These are phyloP conservation scores for Cardamine chenopodiifolia DNA, from an alignment of 345 rosid species.

Conservation along the genomic window DNA sequence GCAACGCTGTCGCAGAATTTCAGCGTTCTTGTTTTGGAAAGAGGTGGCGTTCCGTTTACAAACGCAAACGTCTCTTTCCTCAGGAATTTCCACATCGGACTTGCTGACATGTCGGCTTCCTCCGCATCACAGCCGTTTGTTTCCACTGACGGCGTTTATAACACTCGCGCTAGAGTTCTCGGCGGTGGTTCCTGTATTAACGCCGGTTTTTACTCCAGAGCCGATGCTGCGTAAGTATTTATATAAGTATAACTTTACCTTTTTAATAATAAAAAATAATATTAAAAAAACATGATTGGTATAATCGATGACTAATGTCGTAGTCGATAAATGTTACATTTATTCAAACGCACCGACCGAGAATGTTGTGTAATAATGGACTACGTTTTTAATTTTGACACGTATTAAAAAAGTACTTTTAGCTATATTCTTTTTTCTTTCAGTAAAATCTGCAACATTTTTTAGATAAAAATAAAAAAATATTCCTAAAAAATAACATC, in stretches of 20 bases:
- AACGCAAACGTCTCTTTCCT: conserved; percentile 88
- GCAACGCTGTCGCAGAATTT: conserved; percentile 82
- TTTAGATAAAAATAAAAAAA: too few species aligned
- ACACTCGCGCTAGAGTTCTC: conserved; percentile 85
- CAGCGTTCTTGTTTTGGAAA: conserved; percentile 80
- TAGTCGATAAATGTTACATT: conserved; percentile 11
- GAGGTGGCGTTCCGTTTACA: conserved; percentile 95
- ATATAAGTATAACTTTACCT: not conserved
- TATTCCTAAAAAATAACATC: not conserved
- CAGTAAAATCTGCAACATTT: not conserved
- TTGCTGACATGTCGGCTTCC: conserved; percentile 74
- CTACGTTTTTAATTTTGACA: conserved; percentile 7
- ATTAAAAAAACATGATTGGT: not conserved
- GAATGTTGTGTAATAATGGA: conserved; percentile 35
- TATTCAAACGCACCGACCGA: conserved; percentile 36
- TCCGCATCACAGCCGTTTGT: conserved; percentile 85
- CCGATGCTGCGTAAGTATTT: conserved; percentile 58
- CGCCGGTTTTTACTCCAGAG: conserved; percentile 94
- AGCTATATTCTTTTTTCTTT: not conserved
- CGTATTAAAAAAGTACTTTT: not conserved
- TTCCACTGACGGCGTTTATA: conserved; percentile 91
- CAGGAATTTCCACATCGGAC: conserved; percentile 70
- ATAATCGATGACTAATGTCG: conserved; percentile 16
- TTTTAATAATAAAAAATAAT: not conserved
- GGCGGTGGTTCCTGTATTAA: conserved; percentile 94